Conservation (phyloP, 768 basidiomycete species). For the Daedaleopsis nitida region DNA sequence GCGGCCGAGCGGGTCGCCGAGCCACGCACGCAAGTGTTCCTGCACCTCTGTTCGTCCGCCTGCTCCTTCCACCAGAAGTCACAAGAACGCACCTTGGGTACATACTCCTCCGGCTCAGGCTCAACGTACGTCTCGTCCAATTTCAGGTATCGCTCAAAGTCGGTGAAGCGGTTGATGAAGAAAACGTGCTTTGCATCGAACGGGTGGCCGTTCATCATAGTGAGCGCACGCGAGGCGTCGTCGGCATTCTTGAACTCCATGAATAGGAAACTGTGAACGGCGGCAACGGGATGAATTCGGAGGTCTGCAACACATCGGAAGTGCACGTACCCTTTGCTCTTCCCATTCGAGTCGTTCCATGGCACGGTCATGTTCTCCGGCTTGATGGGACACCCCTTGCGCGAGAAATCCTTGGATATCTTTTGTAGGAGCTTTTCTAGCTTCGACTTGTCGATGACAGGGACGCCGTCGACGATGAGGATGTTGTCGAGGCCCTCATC, state of each 20-base stretch:
- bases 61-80: neutral
- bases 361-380: constrained; percentile 83
- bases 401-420: constrained; percentile 81
- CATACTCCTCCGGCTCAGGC: constrained; percentile 72
- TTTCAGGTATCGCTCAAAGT: constrained; percentile 80
- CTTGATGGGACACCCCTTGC: constrained; percentile 77
- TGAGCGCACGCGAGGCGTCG: constrained; percentile 69
- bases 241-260: constrained; percentile 73
- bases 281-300: neutral
- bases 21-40: constrained; percentile 97
- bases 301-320: neutral
- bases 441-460: constrained; percentile 85
- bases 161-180: constrained; percentile 83
- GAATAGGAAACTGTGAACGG: constrained; percentile 77
- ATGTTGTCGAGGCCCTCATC: constrained; percentile 90
- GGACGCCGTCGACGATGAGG: constrained; percentile 90
- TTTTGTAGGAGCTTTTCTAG: constrained; percentile 79
- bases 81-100: constrained; percentile 57
- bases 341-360: constrained; percentile 79
- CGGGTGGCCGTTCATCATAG: constrained; percentile 70
- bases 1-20: constrained; percentile 88
- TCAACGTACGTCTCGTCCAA: constrained; percentile 81
- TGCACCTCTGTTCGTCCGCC: constrained; percentile 32
- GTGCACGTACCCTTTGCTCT: constrained; percentile 84
- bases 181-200: constrained; percentile 91